Evolutionary conservation across 345 rosid genomes (phyloP).

Genomic region (Eucalyptus decipiens): DNA sequence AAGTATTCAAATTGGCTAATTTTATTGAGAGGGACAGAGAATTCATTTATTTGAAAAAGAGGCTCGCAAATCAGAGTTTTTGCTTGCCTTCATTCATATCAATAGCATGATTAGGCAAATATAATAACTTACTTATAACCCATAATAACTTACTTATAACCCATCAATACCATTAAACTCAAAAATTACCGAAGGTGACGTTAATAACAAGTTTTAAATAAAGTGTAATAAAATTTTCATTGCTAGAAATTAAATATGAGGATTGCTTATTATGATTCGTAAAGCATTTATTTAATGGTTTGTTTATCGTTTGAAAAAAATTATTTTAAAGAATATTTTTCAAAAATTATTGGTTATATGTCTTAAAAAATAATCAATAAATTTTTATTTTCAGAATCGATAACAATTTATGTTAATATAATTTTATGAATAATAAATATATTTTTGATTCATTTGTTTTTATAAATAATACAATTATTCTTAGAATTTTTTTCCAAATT

Average conservation of each 20-base stretch:
- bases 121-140: no score
- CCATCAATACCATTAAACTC: neutral
- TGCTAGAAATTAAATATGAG: neutral
- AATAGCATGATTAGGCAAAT: neutral
- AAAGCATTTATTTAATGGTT: no score
- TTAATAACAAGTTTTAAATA: neutral
- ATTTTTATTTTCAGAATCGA: no score
- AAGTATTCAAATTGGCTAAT: no score
- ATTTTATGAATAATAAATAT: no score
- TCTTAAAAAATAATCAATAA: fast-evolving
- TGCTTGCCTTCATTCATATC: neutral
- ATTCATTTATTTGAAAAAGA: neutral
- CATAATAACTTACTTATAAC: no score
- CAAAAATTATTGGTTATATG: no score
- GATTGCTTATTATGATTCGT: neutral
- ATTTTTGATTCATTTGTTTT: no score
- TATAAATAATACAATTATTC: no score
- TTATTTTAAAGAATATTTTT: no score
- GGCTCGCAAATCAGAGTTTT: neutral
- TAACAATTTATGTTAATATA: no score
- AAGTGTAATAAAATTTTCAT: neutral
- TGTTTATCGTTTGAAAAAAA: fast-evolving
- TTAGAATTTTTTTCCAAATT: neutral
- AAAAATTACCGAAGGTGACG: fast-evolving
- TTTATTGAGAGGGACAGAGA: neutral